Evolutionary conservation across 345 rosid species (phyloP), one percentile per base, ranked within the genome.

Genomic region (Mercurialis annua): DNA sequence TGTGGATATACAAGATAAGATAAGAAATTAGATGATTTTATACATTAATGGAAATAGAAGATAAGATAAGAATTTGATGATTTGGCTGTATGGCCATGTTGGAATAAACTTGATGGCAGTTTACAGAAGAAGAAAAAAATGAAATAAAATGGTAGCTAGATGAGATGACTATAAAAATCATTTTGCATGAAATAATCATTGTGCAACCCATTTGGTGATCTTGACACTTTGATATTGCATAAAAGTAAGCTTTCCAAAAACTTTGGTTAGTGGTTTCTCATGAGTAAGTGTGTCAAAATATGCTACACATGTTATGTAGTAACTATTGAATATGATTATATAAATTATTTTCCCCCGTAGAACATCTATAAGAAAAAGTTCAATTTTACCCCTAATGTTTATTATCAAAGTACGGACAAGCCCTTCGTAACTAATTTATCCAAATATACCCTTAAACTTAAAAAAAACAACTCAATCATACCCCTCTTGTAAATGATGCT

Each of bases 31-130:
- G 64, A 48, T 46, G 18, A 23, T 34, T 44, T 34, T n/a, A n/a
- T n/a, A n/a, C n/a, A 4, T 48, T 33, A 31, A 31, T 61, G n/a
- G 9, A 44, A 21, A 44, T 23, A 30, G 21, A 14, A 57, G 64
- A 68, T 8, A 68, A 47, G 71, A 58, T 48, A 59, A 48, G 63
- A 15, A 2, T n/a, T n/a, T n/a, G 64, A 48, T 46, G 18, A 23
- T 34, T 44, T 34, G 33, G 55, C 57, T 20, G 18, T 24, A 29
- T 43, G 51, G 40, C 27, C 2, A 21, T 23, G 59, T 8, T 44
- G 23, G 54, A 33, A 10, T 47, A 15, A 20, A 23, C 6, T 20
- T 31, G 24, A 9, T 18, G 29, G 6, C 20, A 15, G 26, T 7
- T 21, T 47, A 62, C 40, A 18, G 17, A 30, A 4, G 40, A 7